Evolutionary conservation across 106 monocot species (phyloP).

Genomic region (Acorus calamus): DNA sequence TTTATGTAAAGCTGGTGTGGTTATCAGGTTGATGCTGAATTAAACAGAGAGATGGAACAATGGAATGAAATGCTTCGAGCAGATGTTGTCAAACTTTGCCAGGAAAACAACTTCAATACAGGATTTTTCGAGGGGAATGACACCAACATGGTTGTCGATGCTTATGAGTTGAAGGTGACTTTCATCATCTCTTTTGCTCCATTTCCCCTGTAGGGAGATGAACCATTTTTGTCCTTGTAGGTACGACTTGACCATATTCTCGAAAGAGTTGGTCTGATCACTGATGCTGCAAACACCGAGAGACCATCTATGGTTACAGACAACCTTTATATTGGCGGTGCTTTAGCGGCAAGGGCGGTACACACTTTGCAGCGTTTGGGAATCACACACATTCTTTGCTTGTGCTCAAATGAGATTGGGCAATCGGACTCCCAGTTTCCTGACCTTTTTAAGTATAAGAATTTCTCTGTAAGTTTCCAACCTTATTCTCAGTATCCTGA

Average conservation of each 20-base stretch:
- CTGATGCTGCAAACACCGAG: conserved; percentile 82
- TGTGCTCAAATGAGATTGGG: conserved; percentile 95
- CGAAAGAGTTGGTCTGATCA: conserved; percentile 73
- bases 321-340: conserved; percentile 86
- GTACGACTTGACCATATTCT: conserved; percentile 91
- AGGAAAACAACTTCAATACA: conserved; percentile 80
- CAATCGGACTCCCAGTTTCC: conserved; percentile 92
- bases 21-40: conserved; percentile 45
- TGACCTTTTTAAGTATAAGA: conserved; percentile 78
- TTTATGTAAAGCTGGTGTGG: too few species aligned
- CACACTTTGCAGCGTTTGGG: conserved; percentile 81
- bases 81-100: conserved; percentile 74
- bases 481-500: conserved; percentile 6
- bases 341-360: conserved; percentile 65
- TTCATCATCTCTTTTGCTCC: neutral
- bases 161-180: conserved; percentile 90
- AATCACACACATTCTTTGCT: conserved; percentile 81
- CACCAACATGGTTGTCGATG: conserved; percentile 51
- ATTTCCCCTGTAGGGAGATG: neutral
- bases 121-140: conserved; percentile 89
- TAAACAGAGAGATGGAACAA: conserved; percentile 70
- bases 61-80: conserved; percentile 74
- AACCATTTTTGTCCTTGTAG: conserved; percentile 23
- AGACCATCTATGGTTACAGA: conserved; percentile 54
- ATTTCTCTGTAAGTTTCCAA: conserved; percentile 59